Conservation (phyloP, 1,284 basidiomycete genomes). For the Leccinum insigne region DNA sequence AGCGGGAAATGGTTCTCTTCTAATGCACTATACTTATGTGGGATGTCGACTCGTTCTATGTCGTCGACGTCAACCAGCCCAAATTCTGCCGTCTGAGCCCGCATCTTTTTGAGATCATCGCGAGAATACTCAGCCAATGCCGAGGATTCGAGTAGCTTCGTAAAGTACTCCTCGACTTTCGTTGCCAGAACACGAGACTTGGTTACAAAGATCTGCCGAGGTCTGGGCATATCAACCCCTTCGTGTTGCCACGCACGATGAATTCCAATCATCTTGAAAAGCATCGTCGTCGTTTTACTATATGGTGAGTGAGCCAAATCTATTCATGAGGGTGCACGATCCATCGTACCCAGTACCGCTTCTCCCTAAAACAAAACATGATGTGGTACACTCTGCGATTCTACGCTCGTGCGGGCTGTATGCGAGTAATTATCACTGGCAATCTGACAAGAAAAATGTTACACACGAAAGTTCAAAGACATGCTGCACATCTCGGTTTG, state of each 20-base stretch:
- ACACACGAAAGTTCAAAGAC: conserved; percentile 58
- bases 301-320: conserved; percentile 1
- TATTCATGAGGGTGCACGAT: background rate
- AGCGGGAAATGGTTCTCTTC: conserved; percentile 66
- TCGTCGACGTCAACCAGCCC: conserved; percentile 52
- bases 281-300: conserved; percentile 75
- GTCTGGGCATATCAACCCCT: conserved; percentile 34
- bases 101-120: conserved; percentile 37
- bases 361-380: conserved; percentile 69
- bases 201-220: conserved; percentile 73
- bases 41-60: conserved; percentile 47
- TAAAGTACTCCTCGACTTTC: conserved; percentile 68
- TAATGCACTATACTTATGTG: conserved; percentile 56
- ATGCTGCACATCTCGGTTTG: conserved; percentile 46
- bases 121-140: conserved; percentile 39
- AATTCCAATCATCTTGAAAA: conserved; percentile 72
- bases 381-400: conserved; percentile 60
- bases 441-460: conserved; percentile 14
- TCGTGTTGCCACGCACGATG: conserved; percentile 49
- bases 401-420: conserved; percentile 54
- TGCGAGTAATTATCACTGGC: background rate
- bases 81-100: conserved; percentile 30
- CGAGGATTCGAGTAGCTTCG: conserved; percentile 50
- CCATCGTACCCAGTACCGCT: conserved; percentile 68
- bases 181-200: conserved; percentile 63